Evolutionary conservation across 768 basidiomycete species (phyloP).

Genomic region (Lentinula boryana): DNA sequence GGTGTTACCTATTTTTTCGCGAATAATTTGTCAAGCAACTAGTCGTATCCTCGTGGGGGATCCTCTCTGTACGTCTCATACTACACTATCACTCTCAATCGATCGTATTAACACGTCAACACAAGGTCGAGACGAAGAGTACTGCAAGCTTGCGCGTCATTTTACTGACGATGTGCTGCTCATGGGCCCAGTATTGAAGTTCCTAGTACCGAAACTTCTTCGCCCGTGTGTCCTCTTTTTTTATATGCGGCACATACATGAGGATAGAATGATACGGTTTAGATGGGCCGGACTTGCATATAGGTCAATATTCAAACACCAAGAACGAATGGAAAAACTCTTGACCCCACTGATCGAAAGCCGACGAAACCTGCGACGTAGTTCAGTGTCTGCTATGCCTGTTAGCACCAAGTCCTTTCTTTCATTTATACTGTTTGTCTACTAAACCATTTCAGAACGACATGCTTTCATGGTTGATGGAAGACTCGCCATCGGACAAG

Average conservation of each 20-base stretch:
- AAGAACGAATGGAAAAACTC: slow-evolving; percentile 10
- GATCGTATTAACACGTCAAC: neutral
- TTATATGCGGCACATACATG: neutral
- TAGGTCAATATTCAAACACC: slow-evolving; percentile 7
- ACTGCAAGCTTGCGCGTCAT: slow-evolving; percentile 16
- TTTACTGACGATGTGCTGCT: slow-evolving; percentile 27
- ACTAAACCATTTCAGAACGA: slow-evolving; percentile 19
- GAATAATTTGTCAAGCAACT: slow-evolving; percentile 28
- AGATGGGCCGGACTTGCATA: slow-evolving; percentile 17
- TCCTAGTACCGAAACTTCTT: slow-evolving; percentile 24
- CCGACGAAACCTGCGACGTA: slow-evolving; percentile 7
- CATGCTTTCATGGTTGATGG: slow-evolving; percentile 35
- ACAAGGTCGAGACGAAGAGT: slow-evolving; percentile 29
- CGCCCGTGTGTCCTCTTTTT: slow-evolving; percentile 5
- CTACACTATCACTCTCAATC: neutral
- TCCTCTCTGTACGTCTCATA: slow-evolving; percentile 25
- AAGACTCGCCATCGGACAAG: slow-evolving; percentile 18
- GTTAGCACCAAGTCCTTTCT: neutral
- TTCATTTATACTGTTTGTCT: neutral
- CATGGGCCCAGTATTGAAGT: slow-evolving; percentile 23
- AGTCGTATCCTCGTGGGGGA: slow-evolving; percentile 36
- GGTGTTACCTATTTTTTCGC: slow-evolving; percentile 20
- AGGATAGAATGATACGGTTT: neutral
- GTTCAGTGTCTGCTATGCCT: neutral
- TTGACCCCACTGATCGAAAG: slow-evolving; percentile 25